These are phyloP conservation scores for Boletellus deceptivus DNA, from an alignment of 1,284 basidiomycete genomes.

Conservation along the genomic window DNA sequence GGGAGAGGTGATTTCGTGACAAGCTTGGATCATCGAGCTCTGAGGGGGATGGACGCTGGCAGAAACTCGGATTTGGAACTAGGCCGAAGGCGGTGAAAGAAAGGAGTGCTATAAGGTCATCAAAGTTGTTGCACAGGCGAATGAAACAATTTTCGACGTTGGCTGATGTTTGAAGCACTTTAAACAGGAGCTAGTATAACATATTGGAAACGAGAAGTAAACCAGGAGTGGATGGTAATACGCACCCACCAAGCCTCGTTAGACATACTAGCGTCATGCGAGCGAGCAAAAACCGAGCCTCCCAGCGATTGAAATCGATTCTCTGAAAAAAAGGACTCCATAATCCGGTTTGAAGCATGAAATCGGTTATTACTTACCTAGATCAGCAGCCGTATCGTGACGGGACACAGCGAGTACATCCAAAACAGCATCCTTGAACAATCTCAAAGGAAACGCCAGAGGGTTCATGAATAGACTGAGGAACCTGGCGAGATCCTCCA, in stretches of 20 bases:
- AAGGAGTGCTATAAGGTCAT: conserved; percentile 30
- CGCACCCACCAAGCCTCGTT: conserved; percentile 35
- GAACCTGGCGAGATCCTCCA: conserved; percentile 16
- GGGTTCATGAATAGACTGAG: not conserved
- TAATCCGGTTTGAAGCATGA: not conserved
- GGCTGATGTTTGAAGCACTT: conserved; percentile 4
- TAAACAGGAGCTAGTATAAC: not conserved
- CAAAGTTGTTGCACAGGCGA: conserved; percentile 32
- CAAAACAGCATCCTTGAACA: conserved; percentile 30
- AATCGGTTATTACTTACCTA: conserved; percentile 5
- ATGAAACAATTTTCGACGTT: conserved; percentile 34
- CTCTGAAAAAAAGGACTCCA: conserved; percentile 4
- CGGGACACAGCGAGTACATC: conserved; percentile 23
- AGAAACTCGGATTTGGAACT: conserved; percentile 21
- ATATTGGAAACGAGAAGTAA: not conserved
- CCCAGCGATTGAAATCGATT: conserved; percentile 23
- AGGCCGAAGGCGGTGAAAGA: conserved; percentile 25
- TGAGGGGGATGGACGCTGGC: not conserved
- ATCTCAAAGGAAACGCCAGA: conserved; percentile 15
- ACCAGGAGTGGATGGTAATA: not conserved
- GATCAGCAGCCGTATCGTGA: conserved; percentile 9
- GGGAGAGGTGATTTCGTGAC: conserved; percentile 26
- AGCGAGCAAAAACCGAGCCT: conserved; percentile 31
- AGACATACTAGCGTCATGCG: conserved; percentile 20
- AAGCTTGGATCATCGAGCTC: conserved; percentile 1